Conservation (phyloP, 2,329 filamentous ascomycete species). For the Ascomycota sp. region DNA sequence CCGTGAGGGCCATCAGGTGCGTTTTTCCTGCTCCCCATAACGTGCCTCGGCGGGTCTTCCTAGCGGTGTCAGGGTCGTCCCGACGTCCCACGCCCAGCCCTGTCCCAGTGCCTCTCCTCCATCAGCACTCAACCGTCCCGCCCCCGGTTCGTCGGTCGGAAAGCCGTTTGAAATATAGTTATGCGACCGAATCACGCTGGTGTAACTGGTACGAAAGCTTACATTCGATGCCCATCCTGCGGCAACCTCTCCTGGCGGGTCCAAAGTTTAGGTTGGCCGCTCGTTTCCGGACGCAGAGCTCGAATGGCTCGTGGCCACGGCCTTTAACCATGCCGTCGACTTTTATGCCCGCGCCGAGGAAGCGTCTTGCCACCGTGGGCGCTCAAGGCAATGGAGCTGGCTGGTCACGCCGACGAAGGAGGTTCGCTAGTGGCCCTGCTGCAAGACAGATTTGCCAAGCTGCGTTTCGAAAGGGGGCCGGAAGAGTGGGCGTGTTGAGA, state of each 20-base stretch:
- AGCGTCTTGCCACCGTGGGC: slow-evolving; percentile 39
- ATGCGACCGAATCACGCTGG: too few species aligned
- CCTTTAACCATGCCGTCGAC: slow-evolving; percentile 54
- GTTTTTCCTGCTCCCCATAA: slow-evolving; percentile 4
- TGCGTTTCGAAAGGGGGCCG: slow-evolving; percentile 16
- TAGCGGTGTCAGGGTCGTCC: too few species aligned
- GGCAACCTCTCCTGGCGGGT: too few species aligned
- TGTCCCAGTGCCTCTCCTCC: too few species aligned
- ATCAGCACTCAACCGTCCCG: too few species aligned
- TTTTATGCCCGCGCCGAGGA: slow-evolving; percentile 36
- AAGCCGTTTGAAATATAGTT: too few species aligned
- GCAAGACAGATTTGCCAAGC: slow-evolving; percentile 20
- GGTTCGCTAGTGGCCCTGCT: slow-evolving; percentile 23
- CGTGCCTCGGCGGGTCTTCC: too few species aligned
- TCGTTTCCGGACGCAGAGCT: slow-evolving; percentile 46
- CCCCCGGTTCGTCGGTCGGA: too few species aligned
- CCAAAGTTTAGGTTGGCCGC: slow-evolving; percentile 17
- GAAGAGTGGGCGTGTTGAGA: too few species aligned
- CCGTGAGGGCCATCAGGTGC: slow-evolving; percentile 25
- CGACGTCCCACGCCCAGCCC: too few species aligned
- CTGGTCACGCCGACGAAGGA: slow-evolving; percentile 34
- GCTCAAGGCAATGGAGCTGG: slow-evolving; percentile 38
- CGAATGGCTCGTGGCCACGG: slow-evolving; percentile 52
- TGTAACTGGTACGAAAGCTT: too few species aligned
- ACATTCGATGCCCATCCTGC: too few species aligned